A percentile compares a stretch with the other conserved stretches of the same genome.
These are phyloP conservation scores for Phytophthora pisi DNA, from an alignment of 352 stramenopile genomes.

Conservation along the genomic window DNA sequence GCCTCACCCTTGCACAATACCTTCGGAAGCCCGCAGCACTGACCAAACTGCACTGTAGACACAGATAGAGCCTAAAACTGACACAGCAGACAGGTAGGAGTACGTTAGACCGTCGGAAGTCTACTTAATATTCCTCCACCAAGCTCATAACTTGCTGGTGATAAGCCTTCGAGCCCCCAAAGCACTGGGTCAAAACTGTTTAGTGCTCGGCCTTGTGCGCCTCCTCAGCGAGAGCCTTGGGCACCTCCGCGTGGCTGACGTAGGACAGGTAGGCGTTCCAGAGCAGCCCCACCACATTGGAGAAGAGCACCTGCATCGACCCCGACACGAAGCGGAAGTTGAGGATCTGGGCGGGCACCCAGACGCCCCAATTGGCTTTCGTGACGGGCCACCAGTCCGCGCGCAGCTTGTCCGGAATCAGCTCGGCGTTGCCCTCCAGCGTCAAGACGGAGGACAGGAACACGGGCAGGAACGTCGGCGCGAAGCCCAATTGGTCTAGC, in stretches of 20 bases:
- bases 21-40: slow-evolving; percentile 36
- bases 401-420: slow-evolving; percentile 67
- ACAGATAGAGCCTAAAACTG: slow-evolving; percentile 1
- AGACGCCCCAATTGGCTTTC: slow-evolving; percentile 83
- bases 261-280: slow-evolving; percentile 89
- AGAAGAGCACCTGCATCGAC: slow-evolving; percentile 82
- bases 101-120: slow-evolving; percentile 18
- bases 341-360: slow-evolving; percentile 79
- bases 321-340: slow-evolving; percentile 85
- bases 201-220: slow-evolving; percentile 10
- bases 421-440: slow-evolving; percentile 57
- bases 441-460: slow-evolving; percentile 76
- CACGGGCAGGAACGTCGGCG: slow-evolving; percentile 69
- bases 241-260: slow-evolving; percentile 57
- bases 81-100: slow-evolving; percentile 10
- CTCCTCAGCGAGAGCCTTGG: slow-evolving; percentile 12
- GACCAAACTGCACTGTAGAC: background rate
- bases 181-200: background rate
- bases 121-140: slow-evolving; percentile 20
- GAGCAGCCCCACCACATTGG: slow-evolving; percentile 80
- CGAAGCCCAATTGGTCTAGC: slow-evolving; percentile 82
- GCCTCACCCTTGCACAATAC: slow-evolving; percentile 29
- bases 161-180: background rate
- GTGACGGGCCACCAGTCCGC: slow-evolving; percentile 80
- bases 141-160: background rate